Percentiles rank a stretch among this genome's conserved stretches.
Conservation (phyloP, 495 filamentous ascomycete species). For the Gamarada debralockiae region DNA sequence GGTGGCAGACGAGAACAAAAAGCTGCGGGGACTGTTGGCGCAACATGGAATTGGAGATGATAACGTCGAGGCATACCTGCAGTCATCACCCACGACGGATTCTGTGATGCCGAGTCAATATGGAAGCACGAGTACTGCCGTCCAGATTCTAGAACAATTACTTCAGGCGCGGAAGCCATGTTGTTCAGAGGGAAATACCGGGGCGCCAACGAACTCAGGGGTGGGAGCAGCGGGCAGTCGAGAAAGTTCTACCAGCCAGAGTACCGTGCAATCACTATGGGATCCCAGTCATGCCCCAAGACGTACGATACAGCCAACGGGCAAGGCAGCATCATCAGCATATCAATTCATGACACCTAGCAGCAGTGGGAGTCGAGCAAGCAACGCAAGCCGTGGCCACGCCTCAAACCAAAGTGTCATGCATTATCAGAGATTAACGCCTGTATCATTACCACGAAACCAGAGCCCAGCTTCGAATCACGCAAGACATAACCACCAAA, state of each 20-base stretch:
- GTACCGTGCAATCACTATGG: conserved; percentile 18
- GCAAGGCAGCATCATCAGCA: conserved; percentile 11
- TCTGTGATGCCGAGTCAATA: conserved; percentile 1
- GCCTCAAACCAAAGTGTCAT: not conserved
- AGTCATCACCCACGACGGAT: conserved; percentile 11
- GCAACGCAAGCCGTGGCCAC: conserved; percentile 12
- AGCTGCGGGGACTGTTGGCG: conserved; percentile 46
- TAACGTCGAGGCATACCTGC: conserved; percentile 33
- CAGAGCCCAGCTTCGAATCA: conserved; percentile 6
- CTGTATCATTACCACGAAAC: conserved; percentile 16
- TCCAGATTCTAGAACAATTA: conserved; percentile 21
- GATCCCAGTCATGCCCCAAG: conserved; percentile 15
- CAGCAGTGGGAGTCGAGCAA: conserved; percentile 15
- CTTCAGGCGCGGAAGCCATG: conserved; percentile 18
- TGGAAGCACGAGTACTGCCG: conserved; percentile 5
- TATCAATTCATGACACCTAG: conserved; percentile 23
- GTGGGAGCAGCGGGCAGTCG: conserved; percentile 8
- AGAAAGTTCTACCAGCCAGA: conserved; percentile 18
- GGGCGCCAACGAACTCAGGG: not conserved
- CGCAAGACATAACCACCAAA: conserved; percentile 1
- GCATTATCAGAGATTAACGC: conserved; percentile 7
- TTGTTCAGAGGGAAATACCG: conserved; percentile 10
- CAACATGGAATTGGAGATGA: conserved; percentile 38
- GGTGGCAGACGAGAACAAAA: conserved; percentile 61
- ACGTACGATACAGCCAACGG: not conserved